Percentiles rank a stretch among this genome's conserved stretches.
phyloP scores from a whole-genome alignment of 805 yeast genomes.

The Blastobotrys chiropterorum region DNA sequence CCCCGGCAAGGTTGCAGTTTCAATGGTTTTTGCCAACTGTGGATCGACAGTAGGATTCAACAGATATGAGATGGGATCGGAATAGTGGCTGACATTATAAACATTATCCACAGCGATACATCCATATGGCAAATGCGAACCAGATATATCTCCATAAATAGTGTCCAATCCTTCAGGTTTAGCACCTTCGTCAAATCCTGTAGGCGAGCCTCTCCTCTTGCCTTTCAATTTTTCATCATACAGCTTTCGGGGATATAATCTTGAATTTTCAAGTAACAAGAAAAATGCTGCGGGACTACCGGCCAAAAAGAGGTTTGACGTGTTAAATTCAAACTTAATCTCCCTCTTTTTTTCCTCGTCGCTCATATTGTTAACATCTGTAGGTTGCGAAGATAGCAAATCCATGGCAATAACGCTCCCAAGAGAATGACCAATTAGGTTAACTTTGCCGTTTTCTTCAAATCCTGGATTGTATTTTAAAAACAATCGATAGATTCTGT shows the following conservation, averaged over 20 bases:
- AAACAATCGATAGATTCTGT: slow-evolving; percentile 58
- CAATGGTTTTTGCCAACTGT: slow-evolving; percentile 23
- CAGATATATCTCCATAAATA: slow-evolving; percentile 3
- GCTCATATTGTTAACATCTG: slow-evolving; percentile 16
- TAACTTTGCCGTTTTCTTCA: slow-evolving; percentile 46
- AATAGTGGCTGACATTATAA: slow-evolving; percentile 80
- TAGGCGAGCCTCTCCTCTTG: background rate
- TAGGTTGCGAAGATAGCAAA: slow-evolving; percentile 43
- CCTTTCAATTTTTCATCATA: slow-evolving; percentile 10
- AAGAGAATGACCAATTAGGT: slow-evolving; percentile 84
- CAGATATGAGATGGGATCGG: slow-evolving; percentile 88
- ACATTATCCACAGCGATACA: slow-evolving; percentile 62
- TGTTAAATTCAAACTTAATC: slow-evolving; percentile 55
- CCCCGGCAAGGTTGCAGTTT: slow-evolving; percentile 23
- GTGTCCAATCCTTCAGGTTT: slow-evolving; percentile 9
- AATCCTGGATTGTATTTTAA: slow-evolving; percentile 64
- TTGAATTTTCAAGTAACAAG: slow-evolving; percentile 27
- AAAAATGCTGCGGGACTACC: slow-evolving; percentile 90
- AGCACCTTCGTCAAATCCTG: slow-evolving; percentile 20
- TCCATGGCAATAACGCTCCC: slow-evolving; percentile 85
- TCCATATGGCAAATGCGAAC: slow-evolving; percentile 26
- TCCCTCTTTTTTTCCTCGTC: slow-evolving; percentile 17
- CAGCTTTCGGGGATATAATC: slow-evolving; percentile 25
- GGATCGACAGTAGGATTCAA: slow-evolving; percentile 72
- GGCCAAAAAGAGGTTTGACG: slow-evolving; percentile 66